Conservation (phyloP, 352 stramenopile genomes). For the Pythium chondricola region DNA sequence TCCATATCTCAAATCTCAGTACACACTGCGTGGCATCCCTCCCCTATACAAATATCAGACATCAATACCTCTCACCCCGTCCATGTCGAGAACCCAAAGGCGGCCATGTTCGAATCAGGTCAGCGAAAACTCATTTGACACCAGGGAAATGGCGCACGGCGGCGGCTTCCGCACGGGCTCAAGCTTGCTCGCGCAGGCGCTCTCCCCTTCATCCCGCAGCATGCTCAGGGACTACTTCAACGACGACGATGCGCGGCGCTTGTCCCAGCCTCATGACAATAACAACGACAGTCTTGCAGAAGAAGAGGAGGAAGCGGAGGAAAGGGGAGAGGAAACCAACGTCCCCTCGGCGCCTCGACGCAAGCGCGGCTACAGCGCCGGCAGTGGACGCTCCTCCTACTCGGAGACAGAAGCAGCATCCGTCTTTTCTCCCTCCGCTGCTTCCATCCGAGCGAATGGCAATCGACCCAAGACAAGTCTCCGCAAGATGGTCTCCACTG, state of each 20-base stretch:
- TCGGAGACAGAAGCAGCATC: too few species aligned
- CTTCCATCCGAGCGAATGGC: background rate
- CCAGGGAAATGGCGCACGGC: slow-evolving; percentile 3
- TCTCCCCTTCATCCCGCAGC: slow-evolving; percentile 43
- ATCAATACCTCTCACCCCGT: slow-evolving; percentile 2
- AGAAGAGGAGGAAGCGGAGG: background rate
- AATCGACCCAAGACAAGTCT: background rate
- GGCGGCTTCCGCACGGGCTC: slow-evolving; percentile 24
- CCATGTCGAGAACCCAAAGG: background rate
- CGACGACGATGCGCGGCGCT: slow-evolving; percentile 7
- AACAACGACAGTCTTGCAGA: background rate
- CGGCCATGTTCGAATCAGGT: too few species aligned
- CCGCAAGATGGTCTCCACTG: slow-evolving; percentile 8
- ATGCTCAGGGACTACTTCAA: slow-evolving; percentile 47
- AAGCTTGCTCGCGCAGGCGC: slow-evolving; percentile 48
- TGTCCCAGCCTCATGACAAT: background rate
- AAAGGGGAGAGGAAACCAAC: background rate
- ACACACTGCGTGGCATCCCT: background rate
- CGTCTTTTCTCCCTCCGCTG: background rate
- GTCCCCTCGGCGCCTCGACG: too few species aligned
- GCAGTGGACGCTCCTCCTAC: too few species aligned
- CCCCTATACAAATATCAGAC: background rate
- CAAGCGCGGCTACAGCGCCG: background rate
- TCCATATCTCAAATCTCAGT: background rate
- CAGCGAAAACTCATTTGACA: slow-evolving; percentile 10